Conservation (phyloP, 1,284 basidiomycete genomes). For the Mycosarcoma maydis region DNA sequence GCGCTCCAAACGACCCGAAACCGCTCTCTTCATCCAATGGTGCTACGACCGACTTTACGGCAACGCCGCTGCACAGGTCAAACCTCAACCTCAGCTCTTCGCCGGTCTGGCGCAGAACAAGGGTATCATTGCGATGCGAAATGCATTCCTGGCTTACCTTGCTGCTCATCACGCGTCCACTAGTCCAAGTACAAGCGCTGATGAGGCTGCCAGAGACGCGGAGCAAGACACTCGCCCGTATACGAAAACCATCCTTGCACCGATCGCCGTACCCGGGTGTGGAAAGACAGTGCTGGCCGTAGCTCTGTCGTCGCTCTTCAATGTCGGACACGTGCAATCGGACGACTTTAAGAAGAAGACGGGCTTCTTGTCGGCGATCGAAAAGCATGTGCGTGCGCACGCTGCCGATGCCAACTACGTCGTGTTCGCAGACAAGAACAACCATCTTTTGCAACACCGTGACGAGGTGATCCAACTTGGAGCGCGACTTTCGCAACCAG, state of each 20-base stretch:
- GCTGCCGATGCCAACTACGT: conserved; percentile 14
- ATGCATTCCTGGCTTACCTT: conserved; percentile 79
- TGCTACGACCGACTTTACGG: conserved; percentile 61
- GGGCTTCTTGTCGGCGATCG: conserved; percentile 81
- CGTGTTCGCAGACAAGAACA: conserved; percentile 65
- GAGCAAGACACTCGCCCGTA: conserved; percentile 67
- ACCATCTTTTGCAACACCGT: conserved; percentile 63
- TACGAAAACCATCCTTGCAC: conserved; percentile 85
- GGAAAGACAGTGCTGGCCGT: conserved; percentile 92
- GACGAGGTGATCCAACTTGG: conserved; percentile 56
- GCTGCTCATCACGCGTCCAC: conserved; percentile 14
- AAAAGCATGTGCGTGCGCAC: conserved; percentile 50
- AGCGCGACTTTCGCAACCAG: conserved; percentile 10
- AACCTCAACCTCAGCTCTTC: conserved; percentile 75
- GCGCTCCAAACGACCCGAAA: conserved; percentile 56
- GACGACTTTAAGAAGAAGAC: conserved; percentile 88
- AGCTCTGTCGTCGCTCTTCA: conserved; percentile 81
- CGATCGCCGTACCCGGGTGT: conserved; percentile 89
- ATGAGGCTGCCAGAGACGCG: no score
- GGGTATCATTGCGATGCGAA: conserved; percentile 84
- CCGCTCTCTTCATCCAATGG: conserved; percentile 59
- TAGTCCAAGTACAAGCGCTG: no score
- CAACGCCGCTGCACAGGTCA: conserved; percentile 73
- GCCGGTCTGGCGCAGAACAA: conserved; percentile 76
- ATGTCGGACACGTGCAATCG: conserved; percentile 80